A percentile compares a stretch with the other conserved stretches of the same genome.
These are phyloP conservation scores for Pythium dissotocum DNA, from an alignment of 352 stramenopile genomes.

Conservation along the genomic window DNA sequence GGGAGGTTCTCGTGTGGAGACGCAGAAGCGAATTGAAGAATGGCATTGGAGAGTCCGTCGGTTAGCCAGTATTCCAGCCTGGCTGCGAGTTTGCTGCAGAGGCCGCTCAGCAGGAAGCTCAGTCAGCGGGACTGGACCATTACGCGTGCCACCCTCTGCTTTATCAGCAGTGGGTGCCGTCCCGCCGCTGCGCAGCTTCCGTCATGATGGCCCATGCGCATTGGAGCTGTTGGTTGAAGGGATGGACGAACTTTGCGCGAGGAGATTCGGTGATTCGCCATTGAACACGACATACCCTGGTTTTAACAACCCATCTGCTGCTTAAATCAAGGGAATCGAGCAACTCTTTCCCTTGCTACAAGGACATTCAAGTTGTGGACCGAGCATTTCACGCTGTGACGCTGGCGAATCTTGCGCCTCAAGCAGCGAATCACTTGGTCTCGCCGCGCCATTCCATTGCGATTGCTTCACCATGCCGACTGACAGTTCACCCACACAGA, in stretches of 20 bases:
- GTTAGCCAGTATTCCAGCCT: not conserved
- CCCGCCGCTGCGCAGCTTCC: not conserved
- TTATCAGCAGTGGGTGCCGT: not conserved
- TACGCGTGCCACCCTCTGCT: not conserved
- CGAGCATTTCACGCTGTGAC: too few relatives aligned
- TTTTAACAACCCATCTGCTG: not conserved
- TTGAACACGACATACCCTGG: not conserved
- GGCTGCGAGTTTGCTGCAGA: too few relatives aligned
- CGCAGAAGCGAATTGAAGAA: slow-evolving; percentile 1
- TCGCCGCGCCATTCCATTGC: too few relatives aligned
- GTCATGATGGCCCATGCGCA: not conserved
- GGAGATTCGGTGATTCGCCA: not conserved
- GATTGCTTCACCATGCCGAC: too few relatives aligned
- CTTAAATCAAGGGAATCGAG: not conserved
- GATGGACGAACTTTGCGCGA: not conserved
- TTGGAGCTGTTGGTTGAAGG: not conserved
- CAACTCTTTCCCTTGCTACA: not conserved
- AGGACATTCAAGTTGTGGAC: not conserved
- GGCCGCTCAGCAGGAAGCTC: too few relatives aligned
- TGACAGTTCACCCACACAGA: too few relatives aligned
- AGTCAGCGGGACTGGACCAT: not conserved
- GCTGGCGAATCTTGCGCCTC: not conserved
- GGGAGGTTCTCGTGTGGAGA: not conserved
- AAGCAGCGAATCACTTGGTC: too few relatives aligned
- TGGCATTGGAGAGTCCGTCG: not conserved